Conservation (phyloP, 805 yeast genomes). For the Suhomyces pyralidae region DNA sequence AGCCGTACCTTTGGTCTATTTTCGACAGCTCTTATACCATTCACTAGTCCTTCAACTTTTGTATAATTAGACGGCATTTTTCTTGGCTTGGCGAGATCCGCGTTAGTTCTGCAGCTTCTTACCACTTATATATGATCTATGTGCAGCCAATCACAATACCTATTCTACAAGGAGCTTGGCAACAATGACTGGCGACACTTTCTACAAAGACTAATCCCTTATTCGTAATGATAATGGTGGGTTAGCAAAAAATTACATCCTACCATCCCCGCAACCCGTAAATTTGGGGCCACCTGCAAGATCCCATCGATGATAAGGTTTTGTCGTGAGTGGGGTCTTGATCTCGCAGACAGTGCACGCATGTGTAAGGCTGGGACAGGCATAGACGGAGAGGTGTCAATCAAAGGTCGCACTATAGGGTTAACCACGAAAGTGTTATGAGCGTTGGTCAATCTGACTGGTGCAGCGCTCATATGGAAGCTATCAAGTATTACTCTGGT, state of each 20-base stretch:
- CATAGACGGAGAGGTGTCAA: too few relatives aligned
- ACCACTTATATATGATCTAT: background rate
- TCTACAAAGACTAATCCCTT: background rate
- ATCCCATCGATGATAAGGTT: background rate
- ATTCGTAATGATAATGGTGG: background rate
- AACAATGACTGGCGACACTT: background rate
- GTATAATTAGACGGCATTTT: background rate
- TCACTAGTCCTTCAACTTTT: constrained; percentile 9
- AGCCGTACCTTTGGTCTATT: constrained; percentile 49
- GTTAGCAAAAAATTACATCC: background rate
- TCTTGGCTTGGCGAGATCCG: too few relatives aligned
- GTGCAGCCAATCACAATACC: background rate
- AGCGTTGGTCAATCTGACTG: background rate
- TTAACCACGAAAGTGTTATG: background rate
- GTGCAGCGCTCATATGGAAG: too few relatives aligned
- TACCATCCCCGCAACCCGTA: background rate
- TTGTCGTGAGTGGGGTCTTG: background rate
- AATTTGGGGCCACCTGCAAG: background rate
- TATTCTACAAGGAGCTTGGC: background rate
- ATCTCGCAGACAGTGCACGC: background rate
- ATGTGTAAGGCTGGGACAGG: background rate
- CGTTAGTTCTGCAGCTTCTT: background rate
- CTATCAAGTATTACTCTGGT: too few relatives aligned
- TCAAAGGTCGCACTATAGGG: background rate
- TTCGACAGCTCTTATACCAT: constrained; percentile 20